Base-by-base conservation (phyloP, 164 flowering plant genomes). In the Tetracentron sinense region DNA sequence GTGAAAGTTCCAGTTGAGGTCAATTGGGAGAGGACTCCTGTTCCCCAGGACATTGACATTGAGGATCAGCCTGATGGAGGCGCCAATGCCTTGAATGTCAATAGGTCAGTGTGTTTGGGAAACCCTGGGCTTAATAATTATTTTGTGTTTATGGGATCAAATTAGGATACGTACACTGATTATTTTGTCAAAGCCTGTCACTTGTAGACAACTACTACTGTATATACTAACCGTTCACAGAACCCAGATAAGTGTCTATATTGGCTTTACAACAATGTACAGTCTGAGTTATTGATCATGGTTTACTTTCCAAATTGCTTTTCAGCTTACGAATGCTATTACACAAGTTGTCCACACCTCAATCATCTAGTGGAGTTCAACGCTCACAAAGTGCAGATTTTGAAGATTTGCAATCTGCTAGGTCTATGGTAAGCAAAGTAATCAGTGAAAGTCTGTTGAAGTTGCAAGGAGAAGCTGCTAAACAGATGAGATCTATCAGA, bases 1-100 rank as follows among this genome's bases (percentile, higher is more conserved):
- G 95, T 86, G 30, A 86, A 86, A 72, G 95, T 89, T 65, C 63
- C 72, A 23, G 69, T 81, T 46, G 90, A 78, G 48, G 75, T 73
- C n/a, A 66, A 82, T 48, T 79, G 79, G 84, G 77, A 81, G 61
- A 83, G 80, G 6, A 76, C 44, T 51, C 62, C 78, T 72, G 60
- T 75, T 58, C 81, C 83, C 7, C 70, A 72, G 66, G 89, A 85
- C 69, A 74, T 88, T 79, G 83, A 86, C 48, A 78, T 89, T 55
- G 90, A 81, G 60, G 95, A 92, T 68, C 95, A 88, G 31, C 84
- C 90, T 38, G 90, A 88, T 50, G 96, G 98, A 64, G 98, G 96
- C 60, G 95, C 93, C 56, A 88, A 85, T 81, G 96, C 98, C 27
- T 78, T 92, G 78, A 92, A 90, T 64, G 82, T 88, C 17, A 89